A percentile compares a stretch with the other conserved stretches of the same genome.
Conservation (phyloP, 2,329 filamentous ascomycete genomes). For the Periglandula ipomoeae region DNA sequence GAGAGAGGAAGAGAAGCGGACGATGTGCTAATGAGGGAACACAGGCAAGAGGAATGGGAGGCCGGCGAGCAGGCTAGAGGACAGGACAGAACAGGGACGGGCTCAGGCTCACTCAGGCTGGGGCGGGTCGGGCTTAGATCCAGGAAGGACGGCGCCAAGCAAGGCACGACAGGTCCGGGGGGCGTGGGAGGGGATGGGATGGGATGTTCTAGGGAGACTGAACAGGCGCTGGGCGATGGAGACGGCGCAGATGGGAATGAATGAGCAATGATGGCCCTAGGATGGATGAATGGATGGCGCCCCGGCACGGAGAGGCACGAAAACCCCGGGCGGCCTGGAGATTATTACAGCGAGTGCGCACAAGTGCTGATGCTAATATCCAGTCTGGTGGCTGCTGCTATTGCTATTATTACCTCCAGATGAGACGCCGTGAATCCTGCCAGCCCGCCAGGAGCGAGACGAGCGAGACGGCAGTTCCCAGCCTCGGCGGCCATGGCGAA, state of each 20-base stretch:
- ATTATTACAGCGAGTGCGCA: not conserved
- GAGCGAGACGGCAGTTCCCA: not conserved
- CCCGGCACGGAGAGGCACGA: not conserved
- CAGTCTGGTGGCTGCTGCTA: no score
- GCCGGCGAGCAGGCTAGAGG: not conserved
- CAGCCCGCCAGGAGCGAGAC: not conserved
- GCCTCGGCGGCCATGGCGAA: not conserved
- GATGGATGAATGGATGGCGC: no score
- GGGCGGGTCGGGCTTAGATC: no score
- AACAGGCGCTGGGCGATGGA: not conserved
- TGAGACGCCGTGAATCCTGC: not conserved
- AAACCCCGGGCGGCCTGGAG: constrained; percentile 1
- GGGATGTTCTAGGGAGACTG: not conserved
- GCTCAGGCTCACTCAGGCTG: not conserved
- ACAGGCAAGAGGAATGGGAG: constrained; percentile 9
- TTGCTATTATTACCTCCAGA: no score
- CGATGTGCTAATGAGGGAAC: not conserved
- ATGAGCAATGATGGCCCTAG: no score
- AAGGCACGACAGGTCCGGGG: not conserved
- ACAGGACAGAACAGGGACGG: not conserved
- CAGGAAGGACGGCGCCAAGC: not conserved
- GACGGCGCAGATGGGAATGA: not conserved
- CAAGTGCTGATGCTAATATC: no score
- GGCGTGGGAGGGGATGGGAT: not conserved
- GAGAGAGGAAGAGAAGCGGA: constrained; percentile 6